phyloP scores from a whole-genome alignment of 1,284 basidiomycete species.

The Stygiomarasmius scandens region DNA sequence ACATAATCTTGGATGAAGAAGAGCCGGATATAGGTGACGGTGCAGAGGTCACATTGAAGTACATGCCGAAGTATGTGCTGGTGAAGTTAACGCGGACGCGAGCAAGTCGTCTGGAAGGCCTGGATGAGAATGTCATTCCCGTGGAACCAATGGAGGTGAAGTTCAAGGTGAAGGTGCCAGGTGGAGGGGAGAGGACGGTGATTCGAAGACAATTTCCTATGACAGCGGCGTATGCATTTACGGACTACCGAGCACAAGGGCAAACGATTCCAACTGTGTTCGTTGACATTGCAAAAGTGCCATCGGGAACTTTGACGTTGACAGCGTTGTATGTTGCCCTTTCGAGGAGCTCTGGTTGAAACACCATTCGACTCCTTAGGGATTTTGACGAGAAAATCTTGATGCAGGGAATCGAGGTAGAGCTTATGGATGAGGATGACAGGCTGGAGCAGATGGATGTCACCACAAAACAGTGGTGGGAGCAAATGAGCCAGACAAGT shows the following conservation, averaged over 20 bases:
- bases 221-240: constrained; percentile 33
- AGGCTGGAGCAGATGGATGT: no score
- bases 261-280: constrained; percentile 31
- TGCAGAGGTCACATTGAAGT: constrained; percentile 19
- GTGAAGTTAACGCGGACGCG: constrained; percentile 33
- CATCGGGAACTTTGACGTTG: constrained; percentile 19
- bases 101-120: constrained; percentile 22
- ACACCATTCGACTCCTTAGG: constrained; percentile 26
- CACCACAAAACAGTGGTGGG: no score
- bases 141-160: constrained; percentile 10
- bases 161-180: no score
- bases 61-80: constrained; percentile 37
- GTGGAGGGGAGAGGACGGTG: constrained; percentile 9
- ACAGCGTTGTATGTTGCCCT: constrained; percentile 34
- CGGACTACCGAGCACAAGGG: constrained; percentile 35
- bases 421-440: constrained; percentile 11
- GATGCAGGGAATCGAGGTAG: background rate
- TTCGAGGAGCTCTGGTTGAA: constrained; percentile 24
- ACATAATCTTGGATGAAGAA: constrained; percentile 18
- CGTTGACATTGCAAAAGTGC: constrained; percentile 32
- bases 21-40: constrained; percentile 5
- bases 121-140: constrained; percentile 22
- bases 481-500: no score
- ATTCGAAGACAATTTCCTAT: constrained; percentile 25
- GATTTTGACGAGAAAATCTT: constrained; percentile 24